These are phyloP conservation scores for Flaveria floridana DNA, from an alignment of 140 eudicot genomes.

Conservation along the genomic window DNA sequence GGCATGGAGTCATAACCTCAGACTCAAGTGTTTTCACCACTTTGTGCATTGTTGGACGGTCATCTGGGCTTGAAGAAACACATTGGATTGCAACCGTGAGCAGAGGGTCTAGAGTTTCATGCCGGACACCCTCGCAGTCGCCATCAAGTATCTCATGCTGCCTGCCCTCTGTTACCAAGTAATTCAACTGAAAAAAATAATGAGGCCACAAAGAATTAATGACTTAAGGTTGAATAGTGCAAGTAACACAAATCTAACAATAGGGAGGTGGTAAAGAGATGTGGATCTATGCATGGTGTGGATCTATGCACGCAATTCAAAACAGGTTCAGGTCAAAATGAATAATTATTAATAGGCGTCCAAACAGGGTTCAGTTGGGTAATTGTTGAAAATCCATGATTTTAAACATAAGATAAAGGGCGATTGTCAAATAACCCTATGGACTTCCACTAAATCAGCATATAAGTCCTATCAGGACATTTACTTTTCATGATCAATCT, in stretches of 20 bases:
- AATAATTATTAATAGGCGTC: not conserved
- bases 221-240: not conserved
- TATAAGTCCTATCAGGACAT: not conserved
- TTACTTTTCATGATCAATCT: not conserved
- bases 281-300: not conserved
- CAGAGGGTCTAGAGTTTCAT: constrained; percentile 70
- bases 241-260: not conserved
- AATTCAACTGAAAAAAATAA: constrained; percentile 60
- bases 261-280: not conserved
- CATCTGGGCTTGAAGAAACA: constrained; percentile 83
- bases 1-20: constrained; percentile 95
- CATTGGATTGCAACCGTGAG: constrained; percentile 80
- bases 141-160: constrained; percentile 79
- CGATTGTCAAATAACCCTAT: not conserved
- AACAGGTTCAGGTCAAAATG: not conserved
- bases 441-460: not conserved
- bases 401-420: too few species aligned
- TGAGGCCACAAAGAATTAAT: not conserved
- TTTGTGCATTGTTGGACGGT: constrained; percentile 92
- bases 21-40: constrained; percentile 88
- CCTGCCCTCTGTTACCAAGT: constrained; percentile 69
- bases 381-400: too few species aligned
- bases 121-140: constrained; percentile 74
- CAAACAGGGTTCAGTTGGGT: too few species aligned
- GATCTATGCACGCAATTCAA: not conserved